Conservation (phyloP, 2,329 filamentous ascomycete species). For the Monosporascus cannonballus region DNA sequence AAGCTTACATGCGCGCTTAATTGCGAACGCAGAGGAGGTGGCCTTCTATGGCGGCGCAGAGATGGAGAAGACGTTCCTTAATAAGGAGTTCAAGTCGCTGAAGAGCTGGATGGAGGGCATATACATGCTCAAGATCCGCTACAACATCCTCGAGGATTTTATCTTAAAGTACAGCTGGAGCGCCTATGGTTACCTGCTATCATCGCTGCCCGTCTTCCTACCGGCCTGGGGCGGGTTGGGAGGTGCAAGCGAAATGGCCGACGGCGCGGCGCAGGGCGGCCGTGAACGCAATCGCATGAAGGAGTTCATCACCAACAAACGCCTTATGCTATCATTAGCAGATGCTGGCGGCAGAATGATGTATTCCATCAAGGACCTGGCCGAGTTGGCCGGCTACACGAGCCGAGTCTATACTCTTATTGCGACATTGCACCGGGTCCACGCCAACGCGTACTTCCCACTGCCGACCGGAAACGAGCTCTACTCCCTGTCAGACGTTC, state of each 20-base stretch:
- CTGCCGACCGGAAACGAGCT: slow-evolving; percentile 64
- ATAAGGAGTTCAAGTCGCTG: slow-evolving; percentile 85
- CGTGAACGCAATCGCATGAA: slow-evolving; percentile 87
- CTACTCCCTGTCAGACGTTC: slow-evolving; percentile 84
- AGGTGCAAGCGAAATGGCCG: slow-evolving; percentile 61
- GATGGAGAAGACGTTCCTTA: slow-evolving; percentile 89
- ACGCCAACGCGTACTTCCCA: slow-evolving; percentile 81
- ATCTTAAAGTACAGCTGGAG: slow-evolving; percentile 99
- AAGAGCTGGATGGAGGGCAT: slow-evolving; percentile 98
- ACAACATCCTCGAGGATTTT: slow-evolving; percentile 98
- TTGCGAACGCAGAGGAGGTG: slow-evolving; percentile 95
- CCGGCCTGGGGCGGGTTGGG: slow-evolving; percentile 88
- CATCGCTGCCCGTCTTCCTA: slow-evolving; percentile 87
- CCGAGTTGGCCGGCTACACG: slow-evolving; percentile 91
- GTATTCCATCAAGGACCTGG: slow-evolving; percentile 98
- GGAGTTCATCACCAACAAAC: slow-evolving; percentile 98
- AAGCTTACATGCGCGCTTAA: slow-evolving; percentile 81
- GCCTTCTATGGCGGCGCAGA: slow-evolving; percentile 95
- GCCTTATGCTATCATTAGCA: slow-evolving; percentile 93
- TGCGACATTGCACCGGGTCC: slow-evolving; percentile 86
- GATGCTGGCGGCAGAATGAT: slow-evolving; percentile 98
- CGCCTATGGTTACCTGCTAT: slow-evolving; percentile 90
- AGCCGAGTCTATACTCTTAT: slow-evolving; percentile 94
- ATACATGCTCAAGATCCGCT: slow-evolving; percentile 94
- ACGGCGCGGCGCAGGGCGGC: slow-evolving; percentile 42